Base-by-base conservation (phyloP, 495 filamentous ascomycete species). In the Aspergillus egyptiacus region DNA sequence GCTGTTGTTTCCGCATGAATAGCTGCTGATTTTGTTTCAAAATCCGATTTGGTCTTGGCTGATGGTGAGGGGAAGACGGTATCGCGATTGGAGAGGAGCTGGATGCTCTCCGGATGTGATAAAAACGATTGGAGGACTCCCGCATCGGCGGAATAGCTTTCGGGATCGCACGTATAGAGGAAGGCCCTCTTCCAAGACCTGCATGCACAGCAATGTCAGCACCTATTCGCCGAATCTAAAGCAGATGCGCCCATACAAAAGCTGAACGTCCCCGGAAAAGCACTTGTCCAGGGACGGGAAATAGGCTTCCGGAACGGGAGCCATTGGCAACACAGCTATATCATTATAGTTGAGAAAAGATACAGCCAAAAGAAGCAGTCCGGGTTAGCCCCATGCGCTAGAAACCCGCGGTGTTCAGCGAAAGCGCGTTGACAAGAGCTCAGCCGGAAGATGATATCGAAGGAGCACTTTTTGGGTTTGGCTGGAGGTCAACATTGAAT, bases 1-100 rank as follows among this genome's bases (percentile, higher is more conserved):
- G 80, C 68, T 7, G 79, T 77, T 5, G 87, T 84, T 19, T 86
- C 78, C 35, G 90, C 82, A 62, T 95, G 84, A 43, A 96, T 94
- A n/a, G 91, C 83, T 14, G 91, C 85, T 1, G 89, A 96, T 65
- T 83, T 91, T 32, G 84, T 89, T 46, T 91, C 86, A 61, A 95
- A 95, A 19, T 80, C 81, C 35, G 73, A 62, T 63, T 85, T 91
- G 5, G 79, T 74, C 57, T 77, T 81, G 50, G 71, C 54, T 36
- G 74, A 79, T 51, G 63, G 82, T 2, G 74, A 55, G 39, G 75
- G 67, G 63, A 87, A 91, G 37, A 80, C 78, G 43, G 68, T 77
- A 62, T 80, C 67, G 40, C 83, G 81, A 35, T 77, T 70, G 50
- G 80, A 74, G 57, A 96, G 73, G 48, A 87, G 67, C 56, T 77